Evolutionary conservation across 768 basidiomycete species (phyloP).

Genomic region (Amanita polypyramis): DNA sequence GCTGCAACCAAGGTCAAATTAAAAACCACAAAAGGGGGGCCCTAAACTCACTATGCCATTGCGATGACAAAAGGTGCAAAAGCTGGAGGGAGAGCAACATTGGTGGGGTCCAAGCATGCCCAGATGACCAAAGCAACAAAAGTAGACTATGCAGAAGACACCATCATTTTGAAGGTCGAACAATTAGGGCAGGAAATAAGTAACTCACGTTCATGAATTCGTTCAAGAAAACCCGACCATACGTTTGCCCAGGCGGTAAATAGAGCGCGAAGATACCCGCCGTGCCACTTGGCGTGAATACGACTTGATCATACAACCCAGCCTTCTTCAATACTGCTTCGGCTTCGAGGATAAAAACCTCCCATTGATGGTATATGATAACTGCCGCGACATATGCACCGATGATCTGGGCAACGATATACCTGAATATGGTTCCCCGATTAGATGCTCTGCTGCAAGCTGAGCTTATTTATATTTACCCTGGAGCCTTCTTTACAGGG

Average conservation of each 20-base stretch:
- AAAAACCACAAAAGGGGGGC: background rate
- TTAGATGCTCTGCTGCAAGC: background rate
- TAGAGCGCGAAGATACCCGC: conserved; percentile 14
- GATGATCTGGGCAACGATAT: conserved; percentile 13
- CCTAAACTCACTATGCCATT: conserved; percentile 42
- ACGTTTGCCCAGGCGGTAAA: conserved; percentile 10
- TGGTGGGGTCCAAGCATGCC: conserved; percentile 47
- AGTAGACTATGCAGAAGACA: conserved; percentile 23
- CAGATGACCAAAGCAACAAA: conserved; percentile 42
- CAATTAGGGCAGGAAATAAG: background rate
- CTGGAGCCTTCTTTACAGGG: conserved; percentile 9
- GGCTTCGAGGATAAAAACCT: conserved; percentile 7
- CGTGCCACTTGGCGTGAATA: conserved; percentile 10
- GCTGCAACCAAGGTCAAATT: conserved; percentile 20
- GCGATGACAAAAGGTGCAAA: conserved; percentile 41
- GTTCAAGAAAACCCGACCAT: conserved; percentile 10
- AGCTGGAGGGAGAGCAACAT: conserved; percentile 43
- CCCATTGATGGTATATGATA: conserved; percentile 11
- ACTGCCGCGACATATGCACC: conserved; percentile 11
- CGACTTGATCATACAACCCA: conserved; percentile 1
- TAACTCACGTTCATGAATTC: conserved; percentile 9
- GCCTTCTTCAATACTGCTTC: conserved; percentile 7
- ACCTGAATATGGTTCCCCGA: conserved; percentile 1
- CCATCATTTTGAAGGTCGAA: background rate
- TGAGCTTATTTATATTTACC: conserved; percentile 1